Conservation (phyloP, 2,329 filamentous ascomycete genomes). For the Fusarium setosum region DNA sequence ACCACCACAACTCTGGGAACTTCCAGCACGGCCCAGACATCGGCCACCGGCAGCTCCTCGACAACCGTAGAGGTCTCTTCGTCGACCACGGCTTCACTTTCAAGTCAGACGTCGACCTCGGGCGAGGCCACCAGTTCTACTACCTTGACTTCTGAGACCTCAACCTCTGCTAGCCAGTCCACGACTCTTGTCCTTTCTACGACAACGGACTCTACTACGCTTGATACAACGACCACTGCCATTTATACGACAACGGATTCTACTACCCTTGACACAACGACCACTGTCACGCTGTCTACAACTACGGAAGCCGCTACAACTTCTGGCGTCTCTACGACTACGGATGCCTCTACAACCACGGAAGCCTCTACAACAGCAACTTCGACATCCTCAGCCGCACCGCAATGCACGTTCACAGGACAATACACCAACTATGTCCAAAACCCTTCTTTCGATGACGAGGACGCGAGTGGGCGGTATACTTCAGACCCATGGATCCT, state of each 20-base stretch:
- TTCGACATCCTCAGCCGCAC: no score
- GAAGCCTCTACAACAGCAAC: neutral
- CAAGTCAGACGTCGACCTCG: neutral
- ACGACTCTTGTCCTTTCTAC: neutral
- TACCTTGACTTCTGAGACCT: neutral
- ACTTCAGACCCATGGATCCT: neutral
- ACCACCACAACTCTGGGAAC: no score
- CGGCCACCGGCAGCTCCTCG: no score
- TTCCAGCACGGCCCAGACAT: no score
- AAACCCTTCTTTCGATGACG: neutral
- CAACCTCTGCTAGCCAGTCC: fast-evolving
- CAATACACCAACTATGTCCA: neutral
- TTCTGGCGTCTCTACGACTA: neutral
- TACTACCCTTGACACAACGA: no score
- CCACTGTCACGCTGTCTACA: neutral
- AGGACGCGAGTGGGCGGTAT: neutral
- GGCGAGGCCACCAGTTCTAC: no score
- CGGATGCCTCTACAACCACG: neutral
- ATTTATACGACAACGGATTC: neutral
- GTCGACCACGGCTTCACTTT: no score
- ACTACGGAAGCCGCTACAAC: neutral
- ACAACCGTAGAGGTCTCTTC: no score
- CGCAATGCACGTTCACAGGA: neutral
- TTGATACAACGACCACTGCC: no score
- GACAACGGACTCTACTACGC: neutral